phyloP scores from a whole-genome alignment of 169 alveolate species.

The Plasmodium fragile region DNA sequence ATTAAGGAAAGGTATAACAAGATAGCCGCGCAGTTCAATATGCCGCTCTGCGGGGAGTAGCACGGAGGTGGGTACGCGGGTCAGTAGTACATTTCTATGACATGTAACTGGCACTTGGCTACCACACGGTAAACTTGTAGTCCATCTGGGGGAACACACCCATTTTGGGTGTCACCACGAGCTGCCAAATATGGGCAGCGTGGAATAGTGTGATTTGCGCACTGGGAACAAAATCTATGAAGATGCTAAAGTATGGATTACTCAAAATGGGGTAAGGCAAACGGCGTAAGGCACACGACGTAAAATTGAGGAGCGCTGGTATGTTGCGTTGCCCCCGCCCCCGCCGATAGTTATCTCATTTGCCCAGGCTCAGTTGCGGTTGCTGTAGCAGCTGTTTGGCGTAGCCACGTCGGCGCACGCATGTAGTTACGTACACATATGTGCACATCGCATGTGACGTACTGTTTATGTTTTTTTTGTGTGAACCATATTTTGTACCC shows the following conservation, averaged over 20 bases:
- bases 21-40: constrained; percentile 65
- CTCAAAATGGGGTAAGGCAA: background rate
- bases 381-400: background rate
- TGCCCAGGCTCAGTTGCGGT: background rate
- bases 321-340: background rate
- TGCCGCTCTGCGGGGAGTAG: constrained; percentile 50
- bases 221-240: background rate
- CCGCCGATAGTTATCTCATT: background rate
- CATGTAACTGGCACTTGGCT: background rate
- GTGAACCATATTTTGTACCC: background rate
- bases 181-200: background rate
- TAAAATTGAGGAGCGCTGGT: background rate
- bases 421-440: background rate
- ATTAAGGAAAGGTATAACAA: constrained; percentile 77
- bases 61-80: background rate
- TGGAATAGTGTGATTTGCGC: background rate
- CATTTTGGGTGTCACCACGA: background rate
- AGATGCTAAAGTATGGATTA: background rate
- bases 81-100: background rate
- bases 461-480: background rate
- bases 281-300: background rate
- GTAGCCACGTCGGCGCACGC: background rate
- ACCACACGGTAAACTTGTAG: background rate
- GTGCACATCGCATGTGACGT: background rate
- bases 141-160: background rate